Base-by-base conservation (phyloP, 768 basidiomycete species). In the Leccinum boreale region DNA sequence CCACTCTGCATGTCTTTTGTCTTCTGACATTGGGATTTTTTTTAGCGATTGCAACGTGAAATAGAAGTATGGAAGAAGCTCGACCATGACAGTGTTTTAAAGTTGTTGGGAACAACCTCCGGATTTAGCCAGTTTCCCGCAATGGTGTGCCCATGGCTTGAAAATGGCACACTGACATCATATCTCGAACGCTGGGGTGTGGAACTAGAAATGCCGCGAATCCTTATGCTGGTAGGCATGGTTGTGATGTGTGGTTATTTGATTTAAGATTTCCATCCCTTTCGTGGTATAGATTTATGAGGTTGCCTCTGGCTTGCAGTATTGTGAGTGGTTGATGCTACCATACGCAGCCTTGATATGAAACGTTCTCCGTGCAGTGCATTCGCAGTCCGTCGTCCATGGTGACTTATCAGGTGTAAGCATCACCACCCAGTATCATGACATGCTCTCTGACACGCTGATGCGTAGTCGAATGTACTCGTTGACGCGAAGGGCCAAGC, bases 1-100 rank as follows among this genome's bases (percentile, higher is more conserved):
- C 7, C n/a, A 14, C 8, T 39, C 17, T 19, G 3, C 29, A 44
- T 50, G 10, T 33, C 14, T 17, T 29, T 19, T 33, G 3, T 10
- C 8, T 4, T 11, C 54, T 59, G 33, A 56, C 19, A 19, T 4
- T 21, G 1, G 11, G 15, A 6, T 54, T 15, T 53, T 15, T 24
- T 19, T 24, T 17, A 59, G 60, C 29, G 49, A 26, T 31, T 61
- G 10, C 45, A 28, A 48, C 44, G 45, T 5, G 57, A 61, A 28
- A 19, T 55, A 11, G 24, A 44, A n/a, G 35, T 59, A 21, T 59
- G 60, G 60, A 44, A 33, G 53, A 61, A 47, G 21, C 53, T 61
- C 28, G 26, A 42, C 4, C 57, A 59, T 33, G 1, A 33, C 21
- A 54, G 46, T 12, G 45, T 61, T 42, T 12, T 61, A 10, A 7